Percentiles rank a stretch among this genome's conserved stretches.
These are phyloP conservation scores for Xylariaceae sp. DNA, from an alignment of 2,329 filamentous ascomycete genomes.

Conservation along the genomic window DNA sequence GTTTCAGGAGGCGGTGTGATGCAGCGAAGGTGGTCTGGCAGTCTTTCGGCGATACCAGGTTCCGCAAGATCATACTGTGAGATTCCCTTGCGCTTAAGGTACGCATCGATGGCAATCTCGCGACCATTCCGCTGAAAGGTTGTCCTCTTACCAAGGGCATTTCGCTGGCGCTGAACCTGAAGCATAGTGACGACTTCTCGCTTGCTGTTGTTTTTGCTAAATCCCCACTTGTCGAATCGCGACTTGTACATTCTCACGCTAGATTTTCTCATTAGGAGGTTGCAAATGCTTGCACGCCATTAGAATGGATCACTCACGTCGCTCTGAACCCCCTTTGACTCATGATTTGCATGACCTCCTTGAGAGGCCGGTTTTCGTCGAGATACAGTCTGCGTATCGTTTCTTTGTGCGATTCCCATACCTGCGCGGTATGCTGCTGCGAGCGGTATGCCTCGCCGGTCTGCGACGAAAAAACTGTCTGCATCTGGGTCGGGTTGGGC, in stretches of 20 bases:
- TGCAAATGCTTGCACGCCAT: not conserved
- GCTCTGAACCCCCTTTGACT: constrained; percentile 45
- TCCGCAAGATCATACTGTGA: constrained; percentile 45
- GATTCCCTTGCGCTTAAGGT: constrained; percentile 48
- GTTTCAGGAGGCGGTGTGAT: constrained; percentile 29
- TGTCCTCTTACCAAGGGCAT: constrained; percentile 48
- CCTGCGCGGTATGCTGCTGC: constrained; percentile 28
- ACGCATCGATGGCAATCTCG: constrained; percentile 48
- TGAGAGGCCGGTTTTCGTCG: constrained; percentile 46
- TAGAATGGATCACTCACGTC: constrained; percentile 34
- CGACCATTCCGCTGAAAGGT: constrained; percentile 49
- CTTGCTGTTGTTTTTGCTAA: constrained; percentile 51
- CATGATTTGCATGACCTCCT: constrained; percentile 50
- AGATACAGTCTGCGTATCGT: constrained; percentile 44
- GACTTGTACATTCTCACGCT: constrained; percentile 54
- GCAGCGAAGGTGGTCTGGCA: constrained; percentile 28
- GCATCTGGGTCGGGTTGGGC: constrained; percentile 26
- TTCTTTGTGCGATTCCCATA: constrained; percentile 44
- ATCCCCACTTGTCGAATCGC: constrained; percentile 51
- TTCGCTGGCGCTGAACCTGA: constrained; percentile 48
- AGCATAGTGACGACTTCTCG: constrained; percentile 47
- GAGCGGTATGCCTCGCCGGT: constrained; percentile 30
- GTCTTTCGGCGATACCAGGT: constrained; percentile 25
- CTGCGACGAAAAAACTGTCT: constrained; percentile 30
- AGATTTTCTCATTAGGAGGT: constrained; percentile 18